Base-by-base conservation (phyloP, 2,329 filamentous ascomycete genomes). In the Aspergillus hortae region DNA sequence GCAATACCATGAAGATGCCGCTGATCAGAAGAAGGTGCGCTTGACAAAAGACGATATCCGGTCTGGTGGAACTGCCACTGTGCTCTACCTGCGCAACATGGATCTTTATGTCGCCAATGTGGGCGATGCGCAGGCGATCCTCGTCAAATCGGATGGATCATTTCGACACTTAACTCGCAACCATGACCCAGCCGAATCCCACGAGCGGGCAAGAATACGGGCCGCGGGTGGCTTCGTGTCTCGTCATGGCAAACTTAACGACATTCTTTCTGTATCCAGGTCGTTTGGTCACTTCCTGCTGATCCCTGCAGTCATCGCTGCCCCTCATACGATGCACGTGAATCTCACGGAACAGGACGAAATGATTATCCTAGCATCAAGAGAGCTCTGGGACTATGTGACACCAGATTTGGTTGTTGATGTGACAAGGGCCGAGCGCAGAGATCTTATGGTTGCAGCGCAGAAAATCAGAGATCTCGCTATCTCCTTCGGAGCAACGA, bases 171-270 rank as follows among this genome's bases (percentile, higher is more conserved):
- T 99, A 59, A 97, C 94, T 2, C 81, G 84, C 53, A 96, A 95
- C 70, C 94, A 99, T 68, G 92, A 97, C 64, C 94, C 94, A 5
- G 92, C 92, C 0, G 91, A 96, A 66, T 81, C 88, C 1, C 78
- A 77, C 19, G 94, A 99, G 72, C 82, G 94, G 45, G 85, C 90
- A 51, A 87, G 94, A 15, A 96, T 99, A 61, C 87, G 94, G 36
- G 90, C 96, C 67, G 92, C 92, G 12, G 94, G 94, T 42, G 94
- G 94, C 4, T 99, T 90, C 79, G 94, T 99, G 9, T 96, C 92
- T 15, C 86, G 94, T 45, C 92, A 95, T 68, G 94, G 94, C 33
- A 92, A 90, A 67, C 79, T 99, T 45, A 97, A 99, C 64, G 94
- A 99, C 66, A 75, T 87, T 21, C 85, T 99, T 11, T 86, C 94